Percentiles rank a stretch among this genome's conserved stretches.
phyloP scores from a whole-genome alignment of 1,284 basidiomycete species.

The Anthracocystis setariae region DNA sequence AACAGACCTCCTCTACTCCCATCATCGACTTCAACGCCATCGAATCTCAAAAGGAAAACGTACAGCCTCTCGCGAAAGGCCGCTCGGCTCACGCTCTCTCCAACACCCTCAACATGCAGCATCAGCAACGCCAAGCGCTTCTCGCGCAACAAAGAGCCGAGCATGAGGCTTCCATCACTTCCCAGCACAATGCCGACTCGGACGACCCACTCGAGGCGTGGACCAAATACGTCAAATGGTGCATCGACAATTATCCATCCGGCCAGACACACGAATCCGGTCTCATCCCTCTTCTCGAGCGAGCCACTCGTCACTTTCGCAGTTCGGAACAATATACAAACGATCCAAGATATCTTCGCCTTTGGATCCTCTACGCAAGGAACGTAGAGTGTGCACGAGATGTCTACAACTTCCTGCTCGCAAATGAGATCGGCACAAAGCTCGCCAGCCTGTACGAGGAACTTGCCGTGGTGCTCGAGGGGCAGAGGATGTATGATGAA shows the following conservation, averaged over 20 bases:
- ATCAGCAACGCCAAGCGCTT: slow-evolving; percentile 56
- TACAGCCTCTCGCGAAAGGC: slow-evolving; percentile 72
- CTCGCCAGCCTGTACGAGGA: slow-evolving; percentile 86
- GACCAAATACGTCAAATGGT: slow-evolving; percentile 76
- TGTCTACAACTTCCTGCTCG: slow-evolving; percentile 75
- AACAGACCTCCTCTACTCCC: slow-evolving; percentile 65
- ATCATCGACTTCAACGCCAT: slow-evolving; percentile 65
- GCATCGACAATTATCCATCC: slow-evolving; percentile 72
- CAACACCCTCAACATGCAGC: slow-evolving; percentile 61
- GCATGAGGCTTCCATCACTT: slow-evolving; percentile 49
- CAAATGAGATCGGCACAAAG: slow-evolving; percentile 80
- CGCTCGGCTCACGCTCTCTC: slow-evolving; percentile 73
- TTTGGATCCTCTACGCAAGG: slow-evolving; percentile 80
- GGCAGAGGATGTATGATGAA: slow-evolving; percentile 74
- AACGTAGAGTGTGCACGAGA: slow-evolving; percentile 63
- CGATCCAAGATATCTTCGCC: slow-evolving; percentile 86
- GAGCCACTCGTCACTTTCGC: slow-evolving; percentile 80
- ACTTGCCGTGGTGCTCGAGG: slow-evolving; percentile 80
- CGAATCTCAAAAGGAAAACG: slow-evolving; percentile 75
- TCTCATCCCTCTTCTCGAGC: slow-evolving; percentile 79
- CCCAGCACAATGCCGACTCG: slow-evolving; percentile 51
- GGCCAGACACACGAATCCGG: slow-evolving; percentile 73
- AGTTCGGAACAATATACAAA: slow-evolving; percentile 81
- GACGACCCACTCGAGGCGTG: slow-evolving; percentile 57
- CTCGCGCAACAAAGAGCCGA: slow-evolving; percentile 52